phyloP scores from a whole-genome alignment of 257 asterid species.

The Nicotiana benthamiana region DNA sequence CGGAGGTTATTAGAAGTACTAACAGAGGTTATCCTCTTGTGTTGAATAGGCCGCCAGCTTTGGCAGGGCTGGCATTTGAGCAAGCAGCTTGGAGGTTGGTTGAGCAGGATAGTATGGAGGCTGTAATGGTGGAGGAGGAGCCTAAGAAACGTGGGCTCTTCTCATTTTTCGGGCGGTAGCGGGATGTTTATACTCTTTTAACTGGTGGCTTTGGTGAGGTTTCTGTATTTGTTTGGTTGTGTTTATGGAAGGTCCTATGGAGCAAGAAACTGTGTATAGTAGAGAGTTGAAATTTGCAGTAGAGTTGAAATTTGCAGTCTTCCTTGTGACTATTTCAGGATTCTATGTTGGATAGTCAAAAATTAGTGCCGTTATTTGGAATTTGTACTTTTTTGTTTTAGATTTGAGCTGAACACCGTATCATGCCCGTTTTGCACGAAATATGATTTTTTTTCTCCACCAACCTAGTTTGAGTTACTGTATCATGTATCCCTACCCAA shows the following conservation, averaged over 20 bases:
- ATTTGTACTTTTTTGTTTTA: neutral
- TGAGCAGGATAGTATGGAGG: slow-evolving; percentile 98
- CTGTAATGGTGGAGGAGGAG: slow-evolving; percentile 90
- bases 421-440: neutral
- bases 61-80: slow-evolving; percentile 93
- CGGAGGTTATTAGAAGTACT: slow-evolving; percentile 90
- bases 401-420: slow-evolving; percentile 6
- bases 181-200: neutral
- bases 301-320: slow-evolving; percentile 20
- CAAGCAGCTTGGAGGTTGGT: slow-evolving; percentile 99
- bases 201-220: neutral
- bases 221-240: neutral
- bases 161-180: slow-evolving; percentile 83
- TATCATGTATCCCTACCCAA: neutral
- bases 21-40: slow-evolving; percentile 87
- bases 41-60: slow-evolving; percentile 83
- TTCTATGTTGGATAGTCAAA: slow-evolving; percentile 6
- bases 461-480: neutral
- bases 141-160: slow-evolving; percentile 90
- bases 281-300: slow-evolving; percentile 22
- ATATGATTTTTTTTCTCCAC: neutral
- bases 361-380: slow-evolving; percentile 5
- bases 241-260: neutral
- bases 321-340: slow-evolving; percentile 11
- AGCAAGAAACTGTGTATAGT: slow-evolving; percentile 29